phyloP scores from a whole-genome alignment of 2,329 filamentous ascomycete species.

The Aureobasidium subglaciale region DNA sequence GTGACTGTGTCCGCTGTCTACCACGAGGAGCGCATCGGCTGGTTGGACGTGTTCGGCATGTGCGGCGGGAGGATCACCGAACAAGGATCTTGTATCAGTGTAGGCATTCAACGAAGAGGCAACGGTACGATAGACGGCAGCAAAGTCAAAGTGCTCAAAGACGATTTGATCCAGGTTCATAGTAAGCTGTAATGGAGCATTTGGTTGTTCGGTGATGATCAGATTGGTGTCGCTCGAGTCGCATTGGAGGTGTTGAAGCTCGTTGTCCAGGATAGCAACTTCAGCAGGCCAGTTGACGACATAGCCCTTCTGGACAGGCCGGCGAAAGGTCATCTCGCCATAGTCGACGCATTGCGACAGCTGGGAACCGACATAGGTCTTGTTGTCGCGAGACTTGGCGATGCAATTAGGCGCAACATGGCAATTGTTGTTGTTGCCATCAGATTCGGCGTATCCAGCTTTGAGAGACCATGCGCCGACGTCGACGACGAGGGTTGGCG shows the following conservation, averaged over 20 bases:
- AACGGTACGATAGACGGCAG: slow-evolving; percentile 70
- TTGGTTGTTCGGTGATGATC: slow-evolving; percentile 78
- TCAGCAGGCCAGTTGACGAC: slow-evolving; percentile 95
- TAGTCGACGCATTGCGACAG: slow-evolving; percentile 76
- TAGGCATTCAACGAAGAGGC: slow-evolving; percentile 74
- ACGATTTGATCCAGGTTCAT: slow-evolving; percentile 92
- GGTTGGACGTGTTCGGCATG: slow-evolving; percentile 25
- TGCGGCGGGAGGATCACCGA: slow-evolving; percentile 43
- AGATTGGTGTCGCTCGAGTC: slow-evolving; percentile 77
- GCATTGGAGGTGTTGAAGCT: slow-evolving; percentile 55
- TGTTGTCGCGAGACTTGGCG: slow-evolving; percentile 66
- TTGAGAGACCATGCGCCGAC: slow-evolving; percentile 91
- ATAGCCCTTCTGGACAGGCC: slow-evolving; percentile 90
- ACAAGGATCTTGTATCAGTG: slow-evolving; percentile 65
- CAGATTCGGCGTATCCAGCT: slow-evolving; percentile 59
- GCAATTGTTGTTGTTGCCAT: slow-evolving; percentile 38
- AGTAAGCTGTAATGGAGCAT: slow-evolving; percentile 72
- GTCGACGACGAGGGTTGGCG: slow-evolving; percentile 57
- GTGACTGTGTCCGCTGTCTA: slow-evolving; percentile 89
- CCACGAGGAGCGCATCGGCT: slow-evolving; percentile 67
- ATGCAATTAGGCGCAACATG: slow-evolving; percentile 80
- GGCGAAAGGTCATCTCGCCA: slow-evolving; percentile 77
- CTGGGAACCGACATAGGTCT: slow-evolving; percentile 73
- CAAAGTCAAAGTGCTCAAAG: slow-evolving; percentile 95
- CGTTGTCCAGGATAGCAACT: slow-evolving; percentile 90